A percentile compares a stretch with the other conserved stretches of the same genome.
phyloP scores from a whole-genome alignment of 352 stramenopile genomes.

The Phytophthora cactorum region DNA sequence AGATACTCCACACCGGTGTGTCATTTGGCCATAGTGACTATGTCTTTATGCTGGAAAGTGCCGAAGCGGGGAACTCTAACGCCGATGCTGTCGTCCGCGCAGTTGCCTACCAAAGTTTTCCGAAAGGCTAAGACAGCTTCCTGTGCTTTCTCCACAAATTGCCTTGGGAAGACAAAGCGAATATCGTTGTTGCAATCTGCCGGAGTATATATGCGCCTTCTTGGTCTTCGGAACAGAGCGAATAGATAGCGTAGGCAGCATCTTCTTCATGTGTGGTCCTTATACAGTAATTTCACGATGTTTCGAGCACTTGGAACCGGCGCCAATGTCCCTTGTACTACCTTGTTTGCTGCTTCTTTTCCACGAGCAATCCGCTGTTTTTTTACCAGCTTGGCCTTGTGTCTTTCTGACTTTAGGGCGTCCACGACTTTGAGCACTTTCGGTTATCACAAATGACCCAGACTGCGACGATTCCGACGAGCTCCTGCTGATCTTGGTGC shows the following conservation, averaged over 20 bases:
- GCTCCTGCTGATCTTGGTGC: neutral
- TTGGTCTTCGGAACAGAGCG: neutral
- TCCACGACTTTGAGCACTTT: constrained; percentile 1
- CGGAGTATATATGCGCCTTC: neutral
- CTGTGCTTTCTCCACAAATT: constrained; percentile 13
- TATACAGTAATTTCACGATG: neutral
- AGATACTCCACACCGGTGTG: constrained; percentile 1
- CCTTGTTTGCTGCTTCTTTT: neutral
- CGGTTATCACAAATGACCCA: neutral
- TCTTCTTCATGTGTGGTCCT: constrained; percentile 1
- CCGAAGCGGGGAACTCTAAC: constrained; percentile 9
- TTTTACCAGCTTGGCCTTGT: neutral
- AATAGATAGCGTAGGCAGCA: neutral
- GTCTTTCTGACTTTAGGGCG: constrained; percentile 6
- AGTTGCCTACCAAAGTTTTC: neutral
- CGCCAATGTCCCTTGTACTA: constrained; percentile 6
- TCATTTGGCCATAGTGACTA: no score
- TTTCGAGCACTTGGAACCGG: constrained; percentile 3
- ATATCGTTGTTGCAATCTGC: neutral
- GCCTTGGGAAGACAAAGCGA: constrained; percentile 3
- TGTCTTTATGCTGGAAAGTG: no score
- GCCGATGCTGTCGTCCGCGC: neutral
- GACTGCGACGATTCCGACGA: neutral
- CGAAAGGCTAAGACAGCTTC: neutral
- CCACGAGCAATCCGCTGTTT: constrained; percentile 1